Evolutionary conservation across 2,329 filamentous ascomycete genomes (phyloP).

Genomic region (Fusarium caatingaense): DNA sequence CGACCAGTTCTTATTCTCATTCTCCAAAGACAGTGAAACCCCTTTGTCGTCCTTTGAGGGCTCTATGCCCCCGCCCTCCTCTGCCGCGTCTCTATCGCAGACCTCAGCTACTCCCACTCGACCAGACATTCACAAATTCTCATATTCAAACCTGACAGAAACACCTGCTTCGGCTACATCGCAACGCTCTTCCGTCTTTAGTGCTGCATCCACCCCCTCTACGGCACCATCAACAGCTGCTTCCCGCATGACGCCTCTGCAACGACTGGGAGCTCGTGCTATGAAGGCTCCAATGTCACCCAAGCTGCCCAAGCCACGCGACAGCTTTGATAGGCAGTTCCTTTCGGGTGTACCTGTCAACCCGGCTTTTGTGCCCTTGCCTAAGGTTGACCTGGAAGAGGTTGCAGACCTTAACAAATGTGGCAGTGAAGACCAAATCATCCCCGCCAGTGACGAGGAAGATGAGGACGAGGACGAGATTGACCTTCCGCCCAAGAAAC

Average conservation of each 20-base stretch:
- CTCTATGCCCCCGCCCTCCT: conserved; percentile 48
- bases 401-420: conserved; percentile 62
- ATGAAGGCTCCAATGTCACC: conserved; percentile 46
- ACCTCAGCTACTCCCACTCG: conserved; percentile 48
- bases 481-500: conserved; percentile 48
- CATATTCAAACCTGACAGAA: conserved; percentile 44
- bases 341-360: conserved; percentile 59
- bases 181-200: conserved; percentile 52
- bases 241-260: conserved; percentile 63
- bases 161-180: conserved; percentile 54
- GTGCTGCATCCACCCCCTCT: conserved; percentile 52
- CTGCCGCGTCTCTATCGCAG: conserved; percentile 34
- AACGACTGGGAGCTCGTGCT: conserved; percentile 64
- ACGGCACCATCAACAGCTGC: conserved; percentile 58
- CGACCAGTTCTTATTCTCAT: conserved; percentile 38
- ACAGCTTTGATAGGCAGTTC: conserved; percentile 42
- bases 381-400: conserved; percentile 65
- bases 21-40: conserved; percentile 34
- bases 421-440: conserved; percentile 69
- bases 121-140: conserved; percentile 51
- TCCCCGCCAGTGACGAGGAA: conserved; percentile 64
- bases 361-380: conserved; percentile 66
- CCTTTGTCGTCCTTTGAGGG: conserved; percentile 41
- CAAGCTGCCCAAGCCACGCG: conserved; percentile 46
- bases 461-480: conserved; percentile 53